Percentiles rank a stretch among this genome's conserved stretches.
Evolutionary conservation across 345 rosid species (phyloP).

Genomic region (Sonneratia alba): DNA sequence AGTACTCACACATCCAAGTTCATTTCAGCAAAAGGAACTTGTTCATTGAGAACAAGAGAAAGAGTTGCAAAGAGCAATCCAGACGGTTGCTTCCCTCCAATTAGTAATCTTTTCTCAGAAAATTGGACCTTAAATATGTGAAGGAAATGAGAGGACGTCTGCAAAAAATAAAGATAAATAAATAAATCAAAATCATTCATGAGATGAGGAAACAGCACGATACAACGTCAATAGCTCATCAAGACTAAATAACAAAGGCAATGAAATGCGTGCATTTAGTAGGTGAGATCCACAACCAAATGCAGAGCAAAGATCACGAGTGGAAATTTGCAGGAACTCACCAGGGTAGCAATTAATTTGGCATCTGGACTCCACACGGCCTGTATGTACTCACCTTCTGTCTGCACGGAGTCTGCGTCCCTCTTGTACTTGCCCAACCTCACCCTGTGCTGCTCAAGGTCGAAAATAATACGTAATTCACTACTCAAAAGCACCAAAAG

Average conservation of each 20-base stretch:
- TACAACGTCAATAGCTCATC: neutral
- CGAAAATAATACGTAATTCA: constrained; percentile 3
- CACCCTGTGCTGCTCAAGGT: constrained; percentile 56
- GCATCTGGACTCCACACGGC: constrained; percentile 93
- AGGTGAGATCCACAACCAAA: neutral
- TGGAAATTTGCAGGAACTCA: constrained; percentile 22
- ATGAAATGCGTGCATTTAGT: neutral
- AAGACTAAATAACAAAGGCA: neutral
- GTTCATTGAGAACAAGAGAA: constrained; percentile 68
- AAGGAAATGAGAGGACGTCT: constrained; percentile 85
- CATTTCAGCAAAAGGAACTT: constrained; percentile 66
- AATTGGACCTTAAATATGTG: constrained; percentile 79
- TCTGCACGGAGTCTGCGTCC: constrained; percentile 56
- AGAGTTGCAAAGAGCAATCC: constrained; percentile 52
- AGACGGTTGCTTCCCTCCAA: constrained; percentile 73
- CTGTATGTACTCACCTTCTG: constrained; percentile 75
- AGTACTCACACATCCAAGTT: constrained; percentile 66
- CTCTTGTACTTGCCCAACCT: constrained; percentile 83
- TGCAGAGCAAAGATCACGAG: neutral
- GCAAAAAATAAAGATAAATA: constrained; percentile 18
- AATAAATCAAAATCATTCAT: no score
- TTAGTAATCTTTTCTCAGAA: constrained; percentile 52
- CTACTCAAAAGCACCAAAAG: constrained; percentile 6
- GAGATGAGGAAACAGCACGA: neutral
- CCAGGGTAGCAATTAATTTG: constrained; percentile 75